Conservation (phyloP, 139 green algal genomes). For the Tetraselmis striata region DNA sequence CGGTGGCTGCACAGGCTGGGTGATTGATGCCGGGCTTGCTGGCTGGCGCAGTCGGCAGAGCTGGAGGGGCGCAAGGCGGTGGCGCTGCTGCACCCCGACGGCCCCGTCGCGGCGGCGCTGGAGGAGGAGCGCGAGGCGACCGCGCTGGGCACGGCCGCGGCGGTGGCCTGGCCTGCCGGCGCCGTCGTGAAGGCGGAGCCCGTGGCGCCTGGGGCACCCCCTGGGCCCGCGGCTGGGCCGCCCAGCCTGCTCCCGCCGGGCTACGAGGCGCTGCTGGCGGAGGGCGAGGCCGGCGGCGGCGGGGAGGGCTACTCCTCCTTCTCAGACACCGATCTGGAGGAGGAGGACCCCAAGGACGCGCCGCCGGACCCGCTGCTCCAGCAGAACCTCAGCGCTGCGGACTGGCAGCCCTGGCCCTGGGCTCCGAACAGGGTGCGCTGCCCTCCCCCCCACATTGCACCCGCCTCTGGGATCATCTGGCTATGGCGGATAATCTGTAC, state of each 20-base stretch:
- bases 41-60: constrained; percentile 19
- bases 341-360: too few species aligned
- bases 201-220: not conserved
- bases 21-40: too few species aligned
- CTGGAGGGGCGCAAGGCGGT: constrained; percentile 31
- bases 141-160: not conserved
- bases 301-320: constrained; percentile 33
- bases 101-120: constrained; percentile 10
- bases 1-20: too few species aligned
- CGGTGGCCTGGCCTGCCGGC: not conserved
- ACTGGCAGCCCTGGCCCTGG: constrained; percentile 6
- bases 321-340: constrained; percentile 29
- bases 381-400: constrained; percentile 1
- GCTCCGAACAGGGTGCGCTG: not conserved
- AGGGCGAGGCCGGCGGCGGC: not conserved
- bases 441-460: too few species aligned
- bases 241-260: not conserved
- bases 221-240: not conserved
- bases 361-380: constrained; percentile 7
- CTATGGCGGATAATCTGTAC: too few species aligned
- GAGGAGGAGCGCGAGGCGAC: not conserved
- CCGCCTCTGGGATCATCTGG: too few species aligned
- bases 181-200: not conserved
- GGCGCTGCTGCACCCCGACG: constrained; percentile 28
- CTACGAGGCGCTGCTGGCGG: not conserved